Percentiles rank a stretch among this genome's conserved stretches.
Evolutionary conservation across 2,329 filamentous ascomycete species (phyloP).

Genomic region (Pestalotiopsis fici): DNA sequence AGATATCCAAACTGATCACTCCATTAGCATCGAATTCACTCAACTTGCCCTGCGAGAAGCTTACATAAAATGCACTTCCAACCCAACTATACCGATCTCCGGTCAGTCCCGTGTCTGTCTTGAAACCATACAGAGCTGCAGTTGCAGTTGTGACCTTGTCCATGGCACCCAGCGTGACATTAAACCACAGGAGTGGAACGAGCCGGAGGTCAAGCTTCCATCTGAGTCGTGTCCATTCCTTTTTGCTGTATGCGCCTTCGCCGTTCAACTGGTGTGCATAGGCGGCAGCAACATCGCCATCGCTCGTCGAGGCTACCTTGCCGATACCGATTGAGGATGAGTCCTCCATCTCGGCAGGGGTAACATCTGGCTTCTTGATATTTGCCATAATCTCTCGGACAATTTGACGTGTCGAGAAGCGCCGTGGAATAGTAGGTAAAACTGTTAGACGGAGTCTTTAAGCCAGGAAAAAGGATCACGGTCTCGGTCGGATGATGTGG

Average conservation of each 20-base stretch:
- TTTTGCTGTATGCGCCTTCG: constrained; percentile 25
- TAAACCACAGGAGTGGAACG: constrained; percentile 38
- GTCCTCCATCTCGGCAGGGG: constrained; percentile 1
- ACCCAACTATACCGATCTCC: constrained; percentile 28
- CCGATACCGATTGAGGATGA: neutral
- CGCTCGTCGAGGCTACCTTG: constrained; percentile 11
- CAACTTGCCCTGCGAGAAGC: neutral
- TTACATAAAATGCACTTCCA: constrained; percentile 25
- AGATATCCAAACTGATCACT: constrained; percentile 32
- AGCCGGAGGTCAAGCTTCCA: constrained; percentile 43
- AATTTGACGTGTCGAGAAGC: neutral
- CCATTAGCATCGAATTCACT: neutral
- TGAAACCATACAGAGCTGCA: constrained; percentile 25
- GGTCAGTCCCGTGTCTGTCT: constrained; percentile 20
- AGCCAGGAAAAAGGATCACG: neutral
- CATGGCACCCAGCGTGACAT: constrained; percentile 22
- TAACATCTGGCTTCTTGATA: constrained; percentile 1
- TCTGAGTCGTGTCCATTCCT: constrained; percentile 25
- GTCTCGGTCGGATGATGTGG: neutral
- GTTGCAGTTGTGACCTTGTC: constrained; percentile 30
- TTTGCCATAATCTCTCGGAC: neutral
- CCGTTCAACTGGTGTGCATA: constrained; percentile 27
- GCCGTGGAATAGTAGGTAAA: neutral
- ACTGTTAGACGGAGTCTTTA: neutral
- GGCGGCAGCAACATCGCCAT: constrained; percentile 27